These are phyloP conservation scores for Xylaria curta DNA, from an alignment of 495 filamentous ascomycete genomes.

Conservation along the genomic window DNA sequence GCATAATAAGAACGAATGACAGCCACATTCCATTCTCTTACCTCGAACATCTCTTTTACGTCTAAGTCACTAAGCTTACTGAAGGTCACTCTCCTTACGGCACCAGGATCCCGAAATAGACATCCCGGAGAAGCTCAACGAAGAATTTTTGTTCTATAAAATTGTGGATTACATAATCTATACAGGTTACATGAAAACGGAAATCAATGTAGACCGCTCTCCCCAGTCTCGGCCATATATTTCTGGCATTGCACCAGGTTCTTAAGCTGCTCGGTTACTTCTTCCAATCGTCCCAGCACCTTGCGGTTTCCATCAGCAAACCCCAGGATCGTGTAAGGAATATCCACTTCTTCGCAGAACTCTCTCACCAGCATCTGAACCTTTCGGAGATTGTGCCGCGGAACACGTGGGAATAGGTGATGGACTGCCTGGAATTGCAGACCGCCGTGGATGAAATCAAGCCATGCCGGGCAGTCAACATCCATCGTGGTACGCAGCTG, in stretches of 20 bases:
- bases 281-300: constrained; percentile 46
- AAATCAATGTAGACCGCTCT: constrained; percentile 42
- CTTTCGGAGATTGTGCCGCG: constrained; percentile 53
- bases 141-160: constrained; percentile 6
- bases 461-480: constrained; percentile 55
- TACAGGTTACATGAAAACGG: not conserved
- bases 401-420: constrained; percentile 55
- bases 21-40: not conserved
- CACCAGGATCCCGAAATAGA: not conserved
- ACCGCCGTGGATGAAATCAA: constrained; percentile 56
- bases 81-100: not conserved
- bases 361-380: constrained; percentile 50
- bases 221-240: constrained; percentile 52
- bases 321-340: constrained; percentile 50
- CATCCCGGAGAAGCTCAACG: not conserved
- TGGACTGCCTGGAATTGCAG: constrained; percentile 59
- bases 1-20: not conserved
- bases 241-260: constrained; percentile 50
- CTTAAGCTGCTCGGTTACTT: constrained; percentile 50
- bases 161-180: not conserved
- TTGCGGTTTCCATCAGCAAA: constrained; percentile 53
- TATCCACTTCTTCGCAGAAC: constrained; percentile 52
- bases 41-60: not conserved
- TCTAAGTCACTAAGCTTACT: not conserved
- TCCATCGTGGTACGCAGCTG: constrained; percentile 59